Evolutionary conservation across 371 early-diverging fungal genomes (phyloP), one percentile per base, ranked within the genome.

Genomic region (Mortierella sp.): DNA sequence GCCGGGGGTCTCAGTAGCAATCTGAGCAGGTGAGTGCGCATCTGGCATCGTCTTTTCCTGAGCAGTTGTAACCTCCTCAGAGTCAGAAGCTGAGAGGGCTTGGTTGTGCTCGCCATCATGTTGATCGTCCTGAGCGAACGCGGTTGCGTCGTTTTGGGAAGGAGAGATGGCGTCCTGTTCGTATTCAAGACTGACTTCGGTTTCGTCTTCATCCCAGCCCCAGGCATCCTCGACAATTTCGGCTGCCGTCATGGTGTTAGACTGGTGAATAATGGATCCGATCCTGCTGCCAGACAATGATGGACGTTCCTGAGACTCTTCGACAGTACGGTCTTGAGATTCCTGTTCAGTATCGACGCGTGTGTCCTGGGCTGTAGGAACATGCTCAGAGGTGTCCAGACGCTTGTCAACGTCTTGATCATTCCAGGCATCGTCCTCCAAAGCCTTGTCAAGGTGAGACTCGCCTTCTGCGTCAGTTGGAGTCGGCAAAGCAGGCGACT

Each of bases 151-250:
- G 59, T 59, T 59, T 24, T 21, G 21, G 21, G 53, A 53, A 24
- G 53, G 73, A 16, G 43, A 31, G 26, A 21, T 43, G 37, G 2
- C 48, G 21, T 73, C 59, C 40, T 75, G 70, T 28, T 77, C 59
- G 46, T 31, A 44, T 40, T 77, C 76, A 43, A 72, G 57, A 67
- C 72, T 43, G 26, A 77, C 75, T 0, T 48, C 84, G 1, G 69
- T 71, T 26, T 81, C 76, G 16, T 81, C 78, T 11, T 78, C 81
- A 51, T 81, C 81, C 86, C 86, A 85, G 14, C 79, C 86, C 86
- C 86, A 85, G 2, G 79, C 74, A 40, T 85, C 81, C 10, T 77
- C 80, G 5, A 24, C 50, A 14, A 69, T 48, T 0, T 67, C 80
- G 2, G 59, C 75, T 0, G 55, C 19, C 51, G 57, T 59, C 40